Evolutionary conservation across 2,329 filamentous ascomycete species (phyloP), one percentile per base, ranked within the genome.

Genomic region (Xylariaceae sp.): DNA sequence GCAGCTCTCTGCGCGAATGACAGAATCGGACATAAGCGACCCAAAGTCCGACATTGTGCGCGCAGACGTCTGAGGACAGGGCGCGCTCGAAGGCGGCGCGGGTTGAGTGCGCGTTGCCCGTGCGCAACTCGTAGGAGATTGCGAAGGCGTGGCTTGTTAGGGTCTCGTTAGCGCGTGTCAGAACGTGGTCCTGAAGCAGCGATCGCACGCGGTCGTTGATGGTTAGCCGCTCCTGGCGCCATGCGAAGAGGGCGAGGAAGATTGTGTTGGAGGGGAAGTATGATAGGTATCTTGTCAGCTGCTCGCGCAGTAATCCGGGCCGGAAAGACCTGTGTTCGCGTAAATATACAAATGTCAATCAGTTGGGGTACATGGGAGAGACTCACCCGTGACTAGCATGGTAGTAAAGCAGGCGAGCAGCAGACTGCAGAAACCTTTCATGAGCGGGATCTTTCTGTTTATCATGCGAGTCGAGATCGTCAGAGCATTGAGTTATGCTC

Each of bases 121-220:
- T 71, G 15, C 68, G 70, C 13, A 79, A 69, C 66, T 84, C 82
- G 66, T 83, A 76, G n/a, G 74, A 72, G 52, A 85, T 77, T 18
- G 79, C 76, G 67, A 84, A 82, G 10, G 78, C 62, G 6, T 79
- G 77, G 62, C 72, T 78, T 62, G 72, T 72, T 10, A 80, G 62
- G 47, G 74, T 73, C 66, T 81, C 79, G 55, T 77, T 71, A 5
- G 60, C 53, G 13, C 69, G 65, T 4, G 70, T 64, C 2, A 82
- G 72, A 0, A 84, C 73, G 68, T 80, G 80, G 69, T 80, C 78
- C 17, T 80, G 74, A 9, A 92, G 76, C 7, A 89, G 74, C 4
- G 82, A 78, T n/a, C 89, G 85, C 17, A 95, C 83, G 15, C 90
- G 88, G 66, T 95, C 89, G 62, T 91, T 83, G 56, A 94, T 81